A percentile compares a stretch with the other conserved stretches of the same genome.
phyloP scores from a whole-genome alignment of 352 stramenopile species.

The Pythium phragmitis region DNA sequence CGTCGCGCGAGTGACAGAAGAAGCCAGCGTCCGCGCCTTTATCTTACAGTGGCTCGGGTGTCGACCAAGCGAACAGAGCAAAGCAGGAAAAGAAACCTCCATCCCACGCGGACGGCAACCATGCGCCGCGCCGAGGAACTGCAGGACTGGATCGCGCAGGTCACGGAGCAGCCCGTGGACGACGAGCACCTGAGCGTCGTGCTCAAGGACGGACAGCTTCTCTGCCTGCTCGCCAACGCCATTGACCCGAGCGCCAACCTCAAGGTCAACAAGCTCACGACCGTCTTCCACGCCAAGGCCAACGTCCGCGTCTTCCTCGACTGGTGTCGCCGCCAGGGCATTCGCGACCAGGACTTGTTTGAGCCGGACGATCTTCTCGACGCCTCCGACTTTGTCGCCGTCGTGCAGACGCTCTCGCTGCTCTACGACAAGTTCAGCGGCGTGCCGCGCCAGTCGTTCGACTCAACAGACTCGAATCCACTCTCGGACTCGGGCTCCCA shows the following conservation, averaged over 20 bases:
- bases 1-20: background rate
- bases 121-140: constrained; percentile 81
- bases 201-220: constrained; percentile 82
- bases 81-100: background rate
- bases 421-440: constrained; percentile 82
- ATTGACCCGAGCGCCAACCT: constrained; percentile 72
- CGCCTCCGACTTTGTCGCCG: constrained; percentile 51
- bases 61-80: background rate
- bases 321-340: constrained; percentile 70
- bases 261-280: constrained; percentile 88
- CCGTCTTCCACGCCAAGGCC: constrained; percentile 84
- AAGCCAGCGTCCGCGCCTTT: background rate
- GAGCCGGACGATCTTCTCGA: constrained; percentile 77
- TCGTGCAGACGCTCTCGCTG: constrained; percentile 79
- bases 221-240: constrained; percentile 83
- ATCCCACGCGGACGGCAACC: background rate
- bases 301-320: constrained; percentile 84
- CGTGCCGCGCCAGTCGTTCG: constrained; percentile 40
- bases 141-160: constrained; percentile 82
- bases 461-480: constrained; percentile 52
- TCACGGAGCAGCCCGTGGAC: constrained; percentile 68
- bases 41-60: too few species aligned
- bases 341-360: constrained; percentile 77
- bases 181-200: constrained; percentile 79
- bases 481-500: constrained; percentile 70